Evolutionary conservation across 2,329 filamentous ascomycete genomes (phyloP).

Genomic region (Paraphaeosphaeria minitans): DNA sequence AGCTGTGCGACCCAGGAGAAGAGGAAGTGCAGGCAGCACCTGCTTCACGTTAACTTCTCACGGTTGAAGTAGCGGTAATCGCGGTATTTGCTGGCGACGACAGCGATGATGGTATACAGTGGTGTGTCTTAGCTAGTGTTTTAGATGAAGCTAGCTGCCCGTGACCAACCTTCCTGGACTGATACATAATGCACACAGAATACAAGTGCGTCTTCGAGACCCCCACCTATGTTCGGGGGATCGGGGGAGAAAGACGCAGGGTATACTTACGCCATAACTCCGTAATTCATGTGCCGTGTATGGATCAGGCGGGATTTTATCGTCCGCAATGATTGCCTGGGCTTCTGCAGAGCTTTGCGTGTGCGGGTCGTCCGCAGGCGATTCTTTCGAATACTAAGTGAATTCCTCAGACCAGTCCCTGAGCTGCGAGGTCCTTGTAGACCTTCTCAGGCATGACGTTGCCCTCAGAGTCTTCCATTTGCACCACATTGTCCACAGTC

Average conservation of each 20-base stretch:
- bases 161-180: background rate
- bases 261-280: background rate
- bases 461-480: slow-evolving; percentile 97
- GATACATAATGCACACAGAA: background rate
- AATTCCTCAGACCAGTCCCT: slow-evolving; percentile 65
- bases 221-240: background rate
- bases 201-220: background rate
- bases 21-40: background rate
- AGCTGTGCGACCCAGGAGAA: background rate
- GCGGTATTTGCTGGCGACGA: background rate
- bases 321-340: background rate
- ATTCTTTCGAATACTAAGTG: background rate
- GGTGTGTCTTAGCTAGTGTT: background rate
- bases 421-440: slow-evolving; percentile 92
- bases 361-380: background rate
- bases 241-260: background rate
- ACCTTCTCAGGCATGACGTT: slow-evolving; percentile 99
- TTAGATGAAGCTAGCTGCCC: background rate
- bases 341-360: background rate
- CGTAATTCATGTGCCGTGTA: background rate
- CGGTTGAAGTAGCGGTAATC: background rate
- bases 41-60: background rate
- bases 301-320: background rate
- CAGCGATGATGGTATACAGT: background rate
- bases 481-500: slow-evolving; percentile 82